Base-by-base conservation (phyloP, 1,284 basidiomycete genomes). In the Cutaneotrichosporon daszewskae region DNA sequence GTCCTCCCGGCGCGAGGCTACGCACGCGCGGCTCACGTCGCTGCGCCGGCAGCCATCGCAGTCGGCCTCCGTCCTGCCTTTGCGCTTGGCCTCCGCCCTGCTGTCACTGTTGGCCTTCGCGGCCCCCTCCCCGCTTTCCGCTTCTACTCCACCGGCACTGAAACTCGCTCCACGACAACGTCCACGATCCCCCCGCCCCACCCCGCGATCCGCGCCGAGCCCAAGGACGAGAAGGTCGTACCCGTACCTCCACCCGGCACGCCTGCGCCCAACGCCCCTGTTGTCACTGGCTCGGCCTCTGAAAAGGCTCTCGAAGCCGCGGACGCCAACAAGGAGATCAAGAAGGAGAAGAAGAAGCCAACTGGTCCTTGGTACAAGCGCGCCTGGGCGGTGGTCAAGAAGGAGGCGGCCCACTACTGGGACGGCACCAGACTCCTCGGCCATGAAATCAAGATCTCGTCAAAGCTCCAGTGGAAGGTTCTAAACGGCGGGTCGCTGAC, bases 341-440 rank as follows among this genome's bases (percentile, higher is more conserved):
- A 83, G 75, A 51, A 86, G 70, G 45, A 86, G 47, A 51, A 60
- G 33, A 59, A 63, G 43, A 63, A 65, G 46, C 60, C 64, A 6
- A 58, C 55, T 5, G 64, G 62, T 3, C 55, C 62, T 3, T 51
- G 64, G 33, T 53, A 54, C 16, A 53, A 55, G 26, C 55, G 69
- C 47, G 62, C 60, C 9, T 97, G 94, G 94, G 85, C 84, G 57
- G 87, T 83, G 60, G 83, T 97, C 57, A 99, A 96, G 75, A 87
- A 96, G 61, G 94, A 97, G 71, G 91, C 84, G 0, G 79, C 81
- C 47, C 95, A 99, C 68, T 99, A 98, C 69, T 98, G 94, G 92
- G 84, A 91, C 58, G 94, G 95, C 13, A 81, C 88, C 7, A 96
- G 96, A 68, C 80, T 98, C 9, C 77, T 98, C 27, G 91, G 87